phyloP scores from a whole-genome alignment of 768 basidiomycete genomes.

The Nidularia pulvinata region DNA sequence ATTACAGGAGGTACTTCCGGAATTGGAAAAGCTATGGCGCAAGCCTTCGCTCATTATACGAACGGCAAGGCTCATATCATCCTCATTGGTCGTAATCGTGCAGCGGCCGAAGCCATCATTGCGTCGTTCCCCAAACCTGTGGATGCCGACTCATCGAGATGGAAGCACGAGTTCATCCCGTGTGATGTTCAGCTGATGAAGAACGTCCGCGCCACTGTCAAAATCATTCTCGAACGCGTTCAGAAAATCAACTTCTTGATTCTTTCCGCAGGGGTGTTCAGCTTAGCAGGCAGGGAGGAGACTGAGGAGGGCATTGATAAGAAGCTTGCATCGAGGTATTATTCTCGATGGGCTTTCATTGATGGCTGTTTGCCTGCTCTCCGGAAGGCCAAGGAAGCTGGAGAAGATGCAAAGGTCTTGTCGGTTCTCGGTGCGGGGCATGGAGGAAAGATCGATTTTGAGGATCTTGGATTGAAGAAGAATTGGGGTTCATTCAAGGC shows the following conservation, averaged over 20 bases:
- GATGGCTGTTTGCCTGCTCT: conserved; percentile 35
- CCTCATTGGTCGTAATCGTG: too few species aligned
- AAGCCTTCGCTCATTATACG: too few species aligned
- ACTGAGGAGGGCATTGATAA: conserved; percentile 13
- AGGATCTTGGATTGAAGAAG: conserved; percentile 38
- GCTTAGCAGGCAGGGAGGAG: conserved; percentile 32
- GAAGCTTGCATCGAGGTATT: conserved; percentile 36
- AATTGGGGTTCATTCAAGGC: conserved; percentile 21
- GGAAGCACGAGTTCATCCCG: conserved; percentile 29
- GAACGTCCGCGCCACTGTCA: conserved; percentile 28
- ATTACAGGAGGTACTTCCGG: too few species aligned
- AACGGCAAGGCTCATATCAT: too few species aligned
- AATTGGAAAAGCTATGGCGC: too few species aligned
- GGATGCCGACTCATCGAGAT: neutral
- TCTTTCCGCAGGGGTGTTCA: conserved; percentile 28
- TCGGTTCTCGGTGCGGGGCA: conserved; percentile 25
- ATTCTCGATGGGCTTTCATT: conserved; percentile 35
- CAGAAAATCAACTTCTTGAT: conserved; percentile 40
- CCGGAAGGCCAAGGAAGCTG: conserved; percentile 25
- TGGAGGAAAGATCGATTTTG: conserved; percentile 24
- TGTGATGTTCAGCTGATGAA: conserved; percentile 40
- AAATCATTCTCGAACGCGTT: conserved; percentile 22
- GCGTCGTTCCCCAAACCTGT: too few species aligned
- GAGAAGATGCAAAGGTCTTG: conserved; percentile 37
- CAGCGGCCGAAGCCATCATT: too few species aligned